Evolutionary conservation across 108 stramenopile genomes (phyloP).

Genomic region (Nitzschia putrida): DNA sequence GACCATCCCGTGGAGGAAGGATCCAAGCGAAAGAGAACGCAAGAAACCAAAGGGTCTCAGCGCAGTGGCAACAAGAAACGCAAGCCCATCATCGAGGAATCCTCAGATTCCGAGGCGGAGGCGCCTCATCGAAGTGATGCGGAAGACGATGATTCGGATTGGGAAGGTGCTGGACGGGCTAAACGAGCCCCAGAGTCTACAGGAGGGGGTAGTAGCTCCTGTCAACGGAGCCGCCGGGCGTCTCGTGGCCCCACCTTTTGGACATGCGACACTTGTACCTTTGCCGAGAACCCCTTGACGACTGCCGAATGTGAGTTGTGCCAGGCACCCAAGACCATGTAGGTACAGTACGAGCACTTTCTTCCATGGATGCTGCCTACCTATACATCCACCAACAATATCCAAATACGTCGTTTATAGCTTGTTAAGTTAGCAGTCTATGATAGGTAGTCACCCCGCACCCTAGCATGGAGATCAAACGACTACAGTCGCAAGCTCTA

Average conservation of each 20-base stretch:
- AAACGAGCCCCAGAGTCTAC: not conserved
- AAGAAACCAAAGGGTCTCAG: not conserved
- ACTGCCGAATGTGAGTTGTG: not conserved
- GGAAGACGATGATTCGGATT: conserved; percentile 15
- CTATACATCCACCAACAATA: too few species aligned
- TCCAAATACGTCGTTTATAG: too few species aligned
- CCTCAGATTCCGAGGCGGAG: not conserved
- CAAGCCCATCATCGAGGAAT: not conserved
- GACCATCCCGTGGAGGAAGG: not conserved
- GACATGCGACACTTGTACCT: not conserved
- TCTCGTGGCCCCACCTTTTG: not conserved
- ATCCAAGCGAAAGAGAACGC: not conserved
- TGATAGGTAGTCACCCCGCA: too few species aligned
- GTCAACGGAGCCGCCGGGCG: not conserved
- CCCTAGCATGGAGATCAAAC: too few species aligned
- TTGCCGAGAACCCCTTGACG: not conserved
- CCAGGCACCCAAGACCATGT: not conserved
- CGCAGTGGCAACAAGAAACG: not conserved
- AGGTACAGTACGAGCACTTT: too few species aligned
- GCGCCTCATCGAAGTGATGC: not conserved
- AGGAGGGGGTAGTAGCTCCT: not conserved
- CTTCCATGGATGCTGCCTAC: too few species aligned
- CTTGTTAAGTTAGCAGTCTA: too few species aligned
- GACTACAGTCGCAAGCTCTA: too few species aligned
- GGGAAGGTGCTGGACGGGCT: conserved; percentile 5